Base-by-base conservation (phyloP, 2,329 filamentous ascomycete species). In the Cucurbitaria berberidis region DNA sequence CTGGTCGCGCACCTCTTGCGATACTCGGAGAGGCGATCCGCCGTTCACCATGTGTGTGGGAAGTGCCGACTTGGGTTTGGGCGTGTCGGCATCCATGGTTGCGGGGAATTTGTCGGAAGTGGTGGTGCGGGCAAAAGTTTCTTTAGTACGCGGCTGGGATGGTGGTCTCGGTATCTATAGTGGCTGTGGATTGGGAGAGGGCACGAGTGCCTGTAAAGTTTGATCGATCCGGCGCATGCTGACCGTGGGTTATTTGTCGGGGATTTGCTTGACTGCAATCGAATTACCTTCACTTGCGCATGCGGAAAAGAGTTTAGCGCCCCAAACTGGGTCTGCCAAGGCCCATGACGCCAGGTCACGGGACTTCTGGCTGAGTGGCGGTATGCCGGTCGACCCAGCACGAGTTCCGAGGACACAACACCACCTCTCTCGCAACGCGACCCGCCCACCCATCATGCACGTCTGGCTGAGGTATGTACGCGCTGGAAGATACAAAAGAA, bases 41-140 rank as follows among this genome's bases (percentile, higher is more conserved):
- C 82, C 84, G 68, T 86, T 86, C 43, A 82, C 63, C 52, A 87
- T 74, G 70, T 86, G 80, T 44, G 82, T 78, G 24, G 84, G 84
- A 26, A 86, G 75, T 10, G 82, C 81, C 36, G 81, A 79, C 60
- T 74, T 79, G 48, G 78, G 81, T 72, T 79, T 78, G 56, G 70
- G 70, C 34, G 75, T 75, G 35, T 62, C 59, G 48, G 51, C 16
- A 59, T 80, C 77, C 81, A 83, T 83, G 55, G 59, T 51, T 53
- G 62, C 53, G 60, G 55, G 52, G 49, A 24, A 43, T 27, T 36
- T 24, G 42, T 32, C 46, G 8, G 13, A 32, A 27, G 45, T 24
- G 46, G 24, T 47, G 35, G 43, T 26, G 29, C 8, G 22, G 48
- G 35, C 19, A 29, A n/a, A 21, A n/a, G 29, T 29, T 22, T 42